Base-by-base conservation (phyloP, 805 yeast species). In the Candida sithepensis region DNA sequence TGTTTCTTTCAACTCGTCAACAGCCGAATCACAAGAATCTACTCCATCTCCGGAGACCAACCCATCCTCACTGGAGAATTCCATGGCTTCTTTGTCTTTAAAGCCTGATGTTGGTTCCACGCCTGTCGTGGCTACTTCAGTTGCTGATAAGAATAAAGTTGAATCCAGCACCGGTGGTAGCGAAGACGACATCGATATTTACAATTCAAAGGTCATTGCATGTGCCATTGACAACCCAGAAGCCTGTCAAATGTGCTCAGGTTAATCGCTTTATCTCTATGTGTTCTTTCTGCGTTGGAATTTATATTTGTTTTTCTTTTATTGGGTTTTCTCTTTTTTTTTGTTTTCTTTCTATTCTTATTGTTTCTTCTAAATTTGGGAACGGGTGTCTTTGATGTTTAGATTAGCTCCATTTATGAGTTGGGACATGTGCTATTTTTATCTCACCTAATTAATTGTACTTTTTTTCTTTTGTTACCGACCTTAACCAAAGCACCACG, bases 161-260 rank as follows among this genome's bases (percentile, higher is more conserved):
- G 48, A 45, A 26, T 46, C 47, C 10, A 53, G 41, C 43, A 43
- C 50, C 4, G 50, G 49, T 16, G 67, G 59, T 26, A 58, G 55
- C 20, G 63, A 58, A 14, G 66, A 46, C 23, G 73, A 67, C 33
- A 73, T 74, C 49, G 96, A 92, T 67, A 92, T 92, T 59, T 94
- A 74, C 78, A 88, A 92, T 69, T 85, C 96, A 22, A 85, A 91
- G 70, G 98, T 87, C 30, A 82, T 92, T 71, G 97, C 97, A 32
- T 92, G 99, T 76, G 96, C 97, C 47, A 90, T 94, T 67, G 84
- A 87, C 68, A 92, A 94, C 74, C 97, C 97, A 50, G 98, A 88
- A 73, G 82, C 98, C 43, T 92, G 99, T 73, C 92, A 92, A 65
- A 94, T 94, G 98, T 94, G 99, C 76, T 92, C 98, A 50, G 98